Evolutionary conservation across 495 filamentous ascomycete species (phyloP), one percentile per base, ranked within the genome.

Genomic region (Aspergillus homomorphus): DNA sequence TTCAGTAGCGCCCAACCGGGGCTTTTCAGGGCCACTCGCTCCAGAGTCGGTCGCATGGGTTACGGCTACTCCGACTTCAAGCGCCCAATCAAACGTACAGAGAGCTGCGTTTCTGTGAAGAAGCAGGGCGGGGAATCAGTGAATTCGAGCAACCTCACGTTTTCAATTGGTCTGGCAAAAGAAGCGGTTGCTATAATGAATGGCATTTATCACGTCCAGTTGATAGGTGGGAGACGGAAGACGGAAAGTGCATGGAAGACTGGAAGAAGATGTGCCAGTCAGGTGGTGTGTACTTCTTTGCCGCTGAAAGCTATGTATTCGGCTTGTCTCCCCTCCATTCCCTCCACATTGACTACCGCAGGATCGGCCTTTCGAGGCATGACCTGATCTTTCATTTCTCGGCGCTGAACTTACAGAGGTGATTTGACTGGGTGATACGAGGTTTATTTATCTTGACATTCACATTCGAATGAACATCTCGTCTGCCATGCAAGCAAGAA

Each of bases 251-350:
- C 15, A 57, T 38, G 33, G 33, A 30, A 4, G 33, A 38, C 7
- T 38, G 8, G 33, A 38, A 38, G 33, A 38, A 28, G 26, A 28
- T 10, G 33, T 18, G 22, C 42, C 53, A 21, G 52, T 60, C 53
- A 62, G 57, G 59, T 62, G 59, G 56, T 58, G 28, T 54, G 41
- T 46, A 38, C 44, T 61, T 53, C 1, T 57, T 57, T 54, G 57
- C 54, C 58, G 48, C 55, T 45, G 46, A 51, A 24, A 58, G 59
- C 51, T 65, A 65, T 65, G 60, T 62, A 65, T 59, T 62, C 53
- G 7, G 33, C 33, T 28, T 22, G 30, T 48, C 45, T 30, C 23
- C 23, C 54, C n/a, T n/a, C n/a, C n/a, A n/a, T 51, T 59, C 56
- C 45, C 46, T 50, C 46, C 46, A 24, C 15, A 9, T 28, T 28